Evolutionary conservation across 208 protist genomes (phyloP).

Genomic region (Trypanosoma lewisi): DNA sequence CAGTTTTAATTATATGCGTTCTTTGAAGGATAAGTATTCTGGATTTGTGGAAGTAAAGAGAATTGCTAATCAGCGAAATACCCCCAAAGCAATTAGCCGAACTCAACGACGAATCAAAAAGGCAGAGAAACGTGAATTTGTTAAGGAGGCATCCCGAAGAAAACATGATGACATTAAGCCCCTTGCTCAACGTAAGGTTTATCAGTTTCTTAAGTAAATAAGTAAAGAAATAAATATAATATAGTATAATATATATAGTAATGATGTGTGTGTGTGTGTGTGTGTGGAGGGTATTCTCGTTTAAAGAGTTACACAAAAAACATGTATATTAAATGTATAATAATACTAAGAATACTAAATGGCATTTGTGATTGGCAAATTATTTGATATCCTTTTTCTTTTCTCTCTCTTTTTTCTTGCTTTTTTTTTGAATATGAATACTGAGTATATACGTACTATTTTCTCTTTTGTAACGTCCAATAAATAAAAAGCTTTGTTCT

Average conservation of each 20-base stretch:
- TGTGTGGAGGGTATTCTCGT: neutral
- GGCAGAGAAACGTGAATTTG: constrained; percentile 71
- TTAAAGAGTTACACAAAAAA: constrained; percentile 9
- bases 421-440: constrained; percentile 21
- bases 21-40: constrained; percentile 83
- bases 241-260: neutral
- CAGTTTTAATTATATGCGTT: constrained; percentile 93
- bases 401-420: constrained; percentile 22
- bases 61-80: constrained; percentile 87
- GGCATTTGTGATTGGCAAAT: too few relatives aligned
- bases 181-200: constrained; percentile 85
- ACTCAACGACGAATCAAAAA: constrained; percentile 65
- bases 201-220: constrained; percentile 77
- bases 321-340: too few relatives aligned
- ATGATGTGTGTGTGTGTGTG: neutral
- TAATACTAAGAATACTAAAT: too few relatives aligned
- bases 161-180: constrained; percentile 81
- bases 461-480: neutral
- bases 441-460: neutral
- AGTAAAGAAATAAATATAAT: too few relatives aligned
- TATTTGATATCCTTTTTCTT: constrained; percentile 14
- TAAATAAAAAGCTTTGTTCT: neutral
- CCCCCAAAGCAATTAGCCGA: constrained; percentile 78
- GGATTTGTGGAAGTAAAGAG: constrained; percentile 86
- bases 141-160: constrained; percentile 85